Evolutionary conservation across 768 basidiomycete species (phyloP), one percentile per base, ranked within the genome.

Genomic region (Pleurotus tuoliensis): DNA sequence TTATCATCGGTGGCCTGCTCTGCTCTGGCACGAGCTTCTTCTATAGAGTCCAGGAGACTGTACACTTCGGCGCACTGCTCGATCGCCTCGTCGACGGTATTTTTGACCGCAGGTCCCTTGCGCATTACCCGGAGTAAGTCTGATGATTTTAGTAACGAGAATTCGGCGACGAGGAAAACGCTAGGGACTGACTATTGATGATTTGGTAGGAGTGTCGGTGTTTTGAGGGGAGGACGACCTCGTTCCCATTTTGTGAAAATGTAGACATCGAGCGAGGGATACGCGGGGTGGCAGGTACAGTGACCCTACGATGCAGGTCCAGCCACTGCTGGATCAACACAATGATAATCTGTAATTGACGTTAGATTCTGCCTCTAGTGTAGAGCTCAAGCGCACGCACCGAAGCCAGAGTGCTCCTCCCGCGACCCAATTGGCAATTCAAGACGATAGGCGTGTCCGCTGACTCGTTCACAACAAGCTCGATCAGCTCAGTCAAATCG

Each of bases 371-470:
- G 18, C 27, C 13, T 24, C 45, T 34, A 44, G 24, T 7, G 6
- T 22, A 4, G 18, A 18, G 4, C 27, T 46, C 43, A 25, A 45
- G 0, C 22, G 39, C 7, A 66, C 86, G 60, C 55, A 90, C 91
- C 15, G 94, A 90, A n/a, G 93, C 87, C 48, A 94, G 72, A 0
- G 95, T 96, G 58, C 93, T 95, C 63, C 97, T 79, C 8, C 96
- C 95, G 27, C 93, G 80, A 3, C 94, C 96, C 12, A 99, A 82
- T 66, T 99, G 97, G 64, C 95, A 97, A 65, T 98, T 99, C 37
- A 99, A 82, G 15, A 99, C 87, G 56, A 98, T 89, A 0, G 90
- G 90, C 0, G 89, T 88, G 39, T 82, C 79, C 18, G 81, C 77
- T 5, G 87, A 81, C 4, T 61, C 60, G 15, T 84, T 83, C 8